A percentile compares a stretch with the other conserved stretches of the same genome.
Evolutionary conservation across 1,284 basidiomycete genomes (phyloP).

Genomic region (Ceratorhiza oryzae-sativae): DNA sequence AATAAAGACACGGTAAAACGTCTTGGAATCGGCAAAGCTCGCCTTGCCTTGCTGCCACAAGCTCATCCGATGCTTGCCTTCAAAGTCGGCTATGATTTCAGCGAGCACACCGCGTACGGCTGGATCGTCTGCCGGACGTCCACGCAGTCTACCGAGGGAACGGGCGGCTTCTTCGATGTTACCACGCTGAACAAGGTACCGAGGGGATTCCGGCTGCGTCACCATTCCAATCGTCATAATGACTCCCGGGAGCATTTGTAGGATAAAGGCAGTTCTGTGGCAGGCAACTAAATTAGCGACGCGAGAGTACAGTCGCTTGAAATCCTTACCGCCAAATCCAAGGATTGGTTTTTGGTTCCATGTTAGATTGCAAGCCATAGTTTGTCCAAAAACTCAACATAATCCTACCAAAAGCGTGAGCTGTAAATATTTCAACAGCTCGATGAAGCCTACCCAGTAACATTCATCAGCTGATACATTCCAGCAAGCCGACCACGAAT

Average conservation of each 20-base stretch:
- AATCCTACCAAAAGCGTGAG: constrained; percentile 42
- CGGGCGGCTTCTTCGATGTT: constrained; percentile 42
- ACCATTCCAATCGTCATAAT: constrained; percentile 43
- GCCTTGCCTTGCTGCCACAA: constrained; percentile 40
- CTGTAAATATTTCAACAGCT: background rate
- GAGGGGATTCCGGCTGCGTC: constrained; percentile 44
- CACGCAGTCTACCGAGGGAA: constrained; percentile 25
- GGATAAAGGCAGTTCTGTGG: constrained; percentile 44
- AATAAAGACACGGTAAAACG: constrained; percentile 39
- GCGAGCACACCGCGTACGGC: constrained; percentile 38
- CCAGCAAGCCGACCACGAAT: constrained; percentile 43
- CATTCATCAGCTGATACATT: constrained; percentile 45
- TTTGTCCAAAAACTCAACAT: constrained; percentile 42
- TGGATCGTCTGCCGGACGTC: constrained; percentile 33
- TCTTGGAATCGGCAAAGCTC: constrained; percentile 22
- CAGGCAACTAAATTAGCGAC: background rate
- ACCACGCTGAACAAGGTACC: constrained; percentile 47
- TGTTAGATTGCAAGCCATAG: constrained; percentile 32
- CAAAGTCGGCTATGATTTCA: constrained; percentile 40
- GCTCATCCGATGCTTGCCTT: constrained; percentile 40
- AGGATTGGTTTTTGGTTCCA: constrained; percentile 21
- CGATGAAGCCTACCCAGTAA: background rate
- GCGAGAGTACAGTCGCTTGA: background rate
- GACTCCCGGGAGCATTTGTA: constrained; percentile 46
- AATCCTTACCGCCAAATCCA: constrained; percentile 42